A percentile compares a stretch with the other conserved stretches of the same genome.
Conservation (phyloP, 2,329 filamentous ascomycete species). For the Teratosphaeria nubilosa region DNA sequence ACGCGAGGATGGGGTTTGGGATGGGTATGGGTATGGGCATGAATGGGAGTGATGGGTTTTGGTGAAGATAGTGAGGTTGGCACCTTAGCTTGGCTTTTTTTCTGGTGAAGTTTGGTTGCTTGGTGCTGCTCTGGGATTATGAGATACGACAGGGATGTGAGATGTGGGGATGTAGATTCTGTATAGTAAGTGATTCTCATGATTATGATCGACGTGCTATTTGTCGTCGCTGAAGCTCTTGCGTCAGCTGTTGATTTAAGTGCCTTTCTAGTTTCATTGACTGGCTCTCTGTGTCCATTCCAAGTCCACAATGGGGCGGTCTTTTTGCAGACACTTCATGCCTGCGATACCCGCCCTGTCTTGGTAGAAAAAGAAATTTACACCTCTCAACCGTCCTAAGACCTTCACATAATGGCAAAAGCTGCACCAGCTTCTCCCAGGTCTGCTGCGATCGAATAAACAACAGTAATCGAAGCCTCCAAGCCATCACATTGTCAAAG, state of each 20-base stretch:
- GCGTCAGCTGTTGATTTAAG: neutral
- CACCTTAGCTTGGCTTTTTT: neutral
- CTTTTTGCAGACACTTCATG: no score
- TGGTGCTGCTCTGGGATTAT: neutral
- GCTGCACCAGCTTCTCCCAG: no score
- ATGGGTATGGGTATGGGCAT: slow-evolving; percentile 17
- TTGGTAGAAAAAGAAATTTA: no score
- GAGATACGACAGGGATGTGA: neutral
- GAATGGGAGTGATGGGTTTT: slow-evolving; percentile 21
- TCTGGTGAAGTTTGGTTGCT: neutral
- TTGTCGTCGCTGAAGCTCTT: neutral
- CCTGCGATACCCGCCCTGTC: no score
- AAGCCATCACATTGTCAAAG: no score
- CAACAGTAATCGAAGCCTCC: no score
- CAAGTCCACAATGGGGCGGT: no score
- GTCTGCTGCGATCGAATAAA: no score
- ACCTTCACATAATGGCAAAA: no score
- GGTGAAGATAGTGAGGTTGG: neutral
- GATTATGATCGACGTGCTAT: neutral
- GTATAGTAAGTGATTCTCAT: neutral
- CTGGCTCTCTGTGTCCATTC: no score
- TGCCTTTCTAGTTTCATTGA: neutral
- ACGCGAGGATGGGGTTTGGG: slow-evolving; percentile 14
- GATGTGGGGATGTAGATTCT: neutral
- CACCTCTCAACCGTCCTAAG: no score